A percentile compares a stretch with the other conserved stretches of the same genome.
These are phyloP conservation scores for Plasmodium coatneyi DNA, from an alignment of 169 alveolate species.

Conservation along the genomic window DNA sequence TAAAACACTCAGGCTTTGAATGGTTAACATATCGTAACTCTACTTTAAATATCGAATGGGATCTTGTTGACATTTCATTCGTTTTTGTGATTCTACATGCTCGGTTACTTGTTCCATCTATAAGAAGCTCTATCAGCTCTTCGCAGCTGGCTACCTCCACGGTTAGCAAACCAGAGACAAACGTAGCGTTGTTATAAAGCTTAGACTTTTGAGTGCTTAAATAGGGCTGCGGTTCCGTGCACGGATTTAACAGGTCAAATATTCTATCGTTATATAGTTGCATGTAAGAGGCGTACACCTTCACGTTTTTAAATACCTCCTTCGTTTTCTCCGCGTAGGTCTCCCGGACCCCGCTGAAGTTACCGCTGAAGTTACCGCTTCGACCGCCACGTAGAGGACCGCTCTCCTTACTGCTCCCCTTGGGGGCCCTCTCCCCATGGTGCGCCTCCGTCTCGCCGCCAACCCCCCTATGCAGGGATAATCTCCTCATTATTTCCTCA, in stretches of 20 bases:
- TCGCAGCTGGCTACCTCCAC: conserved; percentile 77
- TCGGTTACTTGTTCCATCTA: conserved; percentile 84
- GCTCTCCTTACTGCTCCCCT: not conserved
- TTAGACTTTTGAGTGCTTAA: conserved; percentile 63
- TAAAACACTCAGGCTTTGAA: conserved; percentile 30
- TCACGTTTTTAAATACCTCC: conserved; percentile 54
- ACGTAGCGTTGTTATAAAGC: conserved; percentile 11
- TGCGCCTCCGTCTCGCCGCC: not conserved
- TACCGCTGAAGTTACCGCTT: not conserved
- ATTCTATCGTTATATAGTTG: conserved; percentile 83
- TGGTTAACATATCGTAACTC: conserved; percentile 60
- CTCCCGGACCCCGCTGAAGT: not conserved
- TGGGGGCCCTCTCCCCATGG: not conserved
- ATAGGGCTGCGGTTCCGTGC: conserved; percentile 61
- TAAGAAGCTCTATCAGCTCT: conserved; percentile 82
- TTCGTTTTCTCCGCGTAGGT: not conserved
- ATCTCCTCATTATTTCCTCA: conserved; percentile 78
- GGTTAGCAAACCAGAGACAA: conserved; percentile 77
- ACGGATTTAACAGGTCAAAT: conserved; percentile 79
- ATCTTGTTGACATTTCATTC: conserved; percentile 86
- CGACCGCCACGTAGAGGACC: not conserved
- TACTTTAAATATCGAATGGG: conserved; percentile 88
- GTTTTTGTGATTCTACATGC: conserved; percentile 86
- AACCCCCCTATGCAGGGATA: conserved; percentile 8
- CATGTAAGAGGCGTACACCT: conserved; percentile 81